Conservation (phyloP, 805 yeast species). For the Brettanomyces sp. region DNA sequence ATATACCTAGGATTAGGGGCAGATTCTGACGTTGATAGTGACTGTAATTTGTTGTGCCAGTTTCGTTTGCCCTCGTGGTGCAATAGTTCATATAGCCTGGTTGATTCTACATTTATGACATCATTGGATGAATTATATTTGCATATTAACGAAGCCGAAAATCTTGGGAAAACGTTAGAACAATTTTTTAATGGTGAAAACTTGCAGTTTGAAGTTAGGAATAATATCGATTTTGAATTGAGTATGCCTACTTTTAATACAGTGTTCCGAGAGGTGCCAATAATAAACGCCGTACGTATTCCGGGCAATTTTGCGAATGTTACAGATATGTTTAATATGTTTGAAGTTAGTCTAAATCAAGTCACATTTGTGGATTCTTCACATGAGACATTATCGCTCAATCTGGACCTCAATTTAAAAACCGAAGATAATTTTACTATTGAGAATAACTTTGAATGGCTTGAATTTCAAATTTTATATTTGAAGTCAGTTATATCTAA, state of each 20-base stretch:
- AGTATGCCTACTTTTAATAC: background rate
- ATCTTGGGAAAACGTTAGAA: background rate
- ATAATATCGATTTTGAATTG: background rate
- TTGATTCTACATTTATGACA: background rate
- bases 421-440: slow-evolving; percentile 27
- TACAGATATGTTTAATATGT: too few relatives aligned
- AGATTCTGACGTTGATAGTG: background rate
- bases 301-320: too few relatives aligned
- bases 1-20: background rate
- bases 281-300: too few relatives aligned
- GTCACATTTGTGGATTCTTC: slow-evolving; percentile 22
- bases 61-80: background rate
- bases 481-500: slow-evolving; percentile 28
- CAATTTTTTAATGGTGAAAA: background rate
- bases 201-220: background rate
- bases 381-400: slow-evolving; percentile 15
- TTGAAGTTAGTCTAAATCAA: too few relatives aligned
- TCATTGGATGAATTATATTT: background rate
- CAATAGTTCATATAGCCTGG: background rate
- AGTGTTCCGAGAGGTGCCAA: slow-evolving; percentile 4
- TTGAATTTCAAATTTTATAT: slow-evolving; percentile 14
- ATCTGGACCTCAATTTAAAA: slow-evolving; percentile 22
- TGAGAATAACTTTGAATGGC: slow-evolving; percentile 17
- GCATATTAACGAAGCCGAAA: background rate
- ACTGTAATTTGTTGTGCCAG: background rate